A percentile compares a stretch with the other conserved stretches of the same genome.
These are phyloP conservation scores for Starmerella etchellsii DNA, from an alignment of 805 yeast species.

Conservation along the genomic window DNA sequence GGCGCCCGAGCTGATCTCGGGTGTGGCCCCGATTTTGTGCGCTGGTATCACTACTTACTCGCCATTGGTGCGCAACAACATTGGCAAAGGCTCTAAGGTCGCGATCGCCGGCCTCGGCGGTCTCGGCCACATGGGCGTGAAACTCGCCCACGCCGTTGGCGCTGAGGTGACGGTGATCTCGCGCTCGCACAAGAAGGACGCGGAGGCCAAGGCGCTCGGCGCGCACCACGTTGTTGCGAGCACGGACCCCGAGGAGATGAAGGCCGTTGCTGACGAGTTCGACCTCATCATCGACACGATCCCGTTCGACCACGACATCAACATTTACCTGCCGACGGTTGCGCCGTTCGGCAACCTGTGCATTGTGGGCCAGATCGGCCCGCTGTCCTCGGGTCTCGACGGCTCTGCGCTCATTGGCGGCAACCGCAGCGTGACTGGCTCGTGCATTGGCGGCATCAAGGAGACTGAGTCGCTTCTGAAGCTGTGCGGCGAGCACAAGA, in stretches of 20 bases:
- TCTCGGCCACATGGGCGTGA: slow-evolving; percentile 51
- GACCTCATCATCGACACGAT: slow-evolving; percentile 46
- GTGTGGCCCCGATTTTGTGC: slow-evolving; percentile 63
- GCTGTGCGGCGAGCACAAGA: slow-evolving; percentile 44
- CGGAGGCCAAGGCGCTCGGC: slow-evolving; percentile 41
- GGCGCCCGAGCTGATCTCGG: slow-evolving; percentile 26
- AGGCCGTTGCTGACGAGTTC: slow-evolving; percentile 26
- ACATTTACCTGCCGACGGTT: slow-evolving; percentile 37
- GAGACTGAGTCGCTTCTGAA: slow-evolving; percentile 57
- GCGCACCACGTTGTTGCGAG: slow-evolving; percentile 45
- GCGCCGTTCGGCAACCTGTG: slow-evolving; percentile 47
- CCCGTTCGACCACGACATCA: slow-evolving; percentile 37
- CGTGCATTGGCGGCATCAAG: slow-evolving; percentile 47
- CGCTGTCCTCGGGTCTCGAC: slow-evolving; percentile 34
- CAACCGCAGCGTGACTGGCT: slow-evolving; percentile 27
- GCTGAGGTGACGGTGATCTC: slow-evolving; percentile 50
- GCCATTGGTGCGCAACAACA: slow-evolving; percentile 41
- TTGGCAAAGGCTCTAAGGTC: slow-evolving; percentile 40
- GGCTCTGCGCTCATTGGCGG: slow-evolving; percentile 38
- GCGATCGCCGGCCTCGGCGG: slow-evolving; percentile 59
- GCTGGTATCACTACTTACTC: slow-evolving; percentile 66
- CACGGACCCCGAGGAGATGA: slow-evolving; percentile 30
- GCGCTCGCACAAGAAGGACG: slow-evolving; percentile 38
- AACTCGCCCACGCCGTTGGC: slow-evolving; percentile 49
- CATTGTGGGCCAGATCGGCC: slow-evolving; percentile 51